phyloP scores from a whole-genome alignment of 2,329 filamentous ascomycete genomes.

The Ilyonectria mors-panacis region DNA sequence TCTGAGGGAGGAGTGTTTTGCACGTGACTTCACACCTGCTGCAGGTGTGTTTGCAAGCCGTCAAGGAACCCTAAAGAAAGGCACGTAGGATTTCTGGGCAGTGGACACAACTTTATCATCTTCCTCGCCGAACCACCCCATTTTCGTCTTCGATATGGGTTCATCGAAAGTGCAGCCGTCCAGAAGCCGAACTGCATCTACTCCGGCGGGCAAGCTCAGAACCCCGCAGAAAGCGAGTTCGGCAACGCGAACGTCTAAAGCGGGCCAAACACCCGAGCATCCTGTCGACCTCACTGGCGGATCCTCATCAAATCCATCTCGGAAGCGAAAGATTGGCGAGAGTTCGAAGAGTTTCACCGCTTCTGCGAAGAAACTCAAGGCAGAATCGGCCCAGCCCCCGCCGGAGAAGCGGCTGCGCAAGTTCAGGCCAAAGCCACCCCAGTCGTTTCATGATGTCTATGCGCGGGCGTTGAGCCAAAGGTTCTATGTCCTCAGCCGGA shows the following conservation, averaged over 20 bases:
- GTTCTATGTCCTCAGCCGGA: slow-evolving; percentile 63
- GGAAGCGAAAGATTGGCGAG: slow-evolving; percentile 37
- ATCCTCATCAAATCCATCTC: slow-evolving; percentile 17
- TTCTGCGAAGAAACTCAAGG: slow-evolving; percentile 35
- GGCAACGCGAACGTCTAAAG: slow-evolving; percentile 6
- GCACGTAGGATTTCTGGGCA: no score
- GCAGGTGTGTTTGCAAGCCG: neutral
- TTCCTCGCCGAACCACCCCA: neutral
- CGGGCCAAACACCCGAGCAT: slow-evolving; percentile 22
- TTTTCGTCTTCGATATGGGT: slow-evolving; percentile 19
- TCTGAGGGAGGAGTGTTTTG: neutral
- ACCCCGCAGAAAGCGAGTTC: slow-evolving; percentile 16
- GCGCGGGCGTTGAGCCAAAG: slow-evolving; percentile 58
- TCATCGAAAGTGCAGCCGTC: neutral
- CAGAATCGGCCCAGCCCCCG: slow-evolving; percentile 11
- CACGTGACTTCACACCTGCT: slow-evolving; percentile 1
- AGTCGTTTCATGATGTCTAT: slow-evolving; percentile 55
- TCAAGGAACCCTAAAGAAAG: neutral
- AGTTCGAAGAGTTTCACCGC: neutral
- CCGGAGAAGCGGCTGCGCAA: slow-evolving; percentile 55
- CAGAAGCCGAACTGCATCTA: neutral
- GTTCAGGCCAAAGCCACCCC: slow-evolving; percentile 53
- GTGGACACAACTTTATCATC: neutral
- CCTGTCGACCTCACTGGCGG: slow-evolving; percentile 26
- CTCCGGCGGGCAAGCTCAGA: neutral